Evolutionary conservation across 768 basidiomycete species (phyloP).

Genomic region (Boletus fagicola): DNA sequence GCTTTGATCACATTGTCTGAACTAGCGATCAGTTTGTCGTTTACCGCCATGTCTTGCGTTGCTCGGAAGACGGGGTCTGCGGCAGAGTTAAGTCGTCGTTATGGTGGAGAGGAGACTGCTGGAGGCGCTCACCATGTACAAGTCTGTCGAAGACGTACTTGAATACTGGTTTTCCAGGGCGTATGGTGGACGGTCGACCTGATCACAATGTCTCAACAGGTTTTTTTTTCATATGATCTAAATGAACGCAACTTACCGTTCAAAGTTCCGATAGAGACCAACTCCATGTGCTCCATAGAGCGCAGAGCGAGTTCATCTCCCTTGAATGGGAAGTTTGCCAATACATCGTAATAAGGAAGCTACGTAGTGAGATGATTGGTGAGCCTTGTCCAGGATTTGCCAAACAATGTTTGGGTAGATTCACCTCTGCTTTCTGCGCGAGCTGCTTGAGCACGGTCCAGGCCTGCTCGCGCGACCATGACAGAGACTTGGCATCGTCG

Average conservation of each 20-base stretch:
- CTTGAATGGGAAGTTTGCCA: conserved; percentile 87
- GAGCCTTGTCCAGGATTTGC: conserved; percentile 7
- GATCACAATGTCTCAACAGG: not conserved
- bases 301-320: conserved; percentile 81
- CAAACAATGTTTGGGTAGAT: conserved; percentile 26
- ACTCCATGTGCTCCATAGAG: conserved; percentile 83
- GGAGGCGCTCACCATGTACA: conserved; percentile 56
- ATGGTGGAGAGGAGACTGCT: not conserved
- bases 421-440: conserved; percentile 60
- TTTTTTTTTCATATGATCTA: not conserved
- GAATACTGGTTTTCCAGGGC: conserved; percentile 90
- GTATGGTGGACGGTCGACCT: conserved; percentile 83
- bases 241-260: conserved; percentile 50
- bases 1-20: conserved; percentile 63
- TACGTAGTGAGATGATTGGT: conserved; percentile 24
- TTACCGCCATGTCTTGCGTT: conserved; percentile 76
- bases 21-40: conserved; percentile 60
- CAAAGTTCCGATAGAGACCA: conserved; percentile 75
- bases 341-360: conserved; percentile 79
- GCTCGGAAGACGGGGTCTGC: conserved; percentile 80
- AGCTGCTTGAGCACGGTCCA: conserved; percentile 81
- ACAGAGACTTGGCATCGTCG: conserved; percentile 79
- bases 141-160: conserved; percentile 81
- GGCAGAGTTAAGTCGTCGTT: not conserved
- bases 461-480: conserved; percentile 86